Percentiles rank a stretch among this genome's conserved stretches.
Evolutionary conservation across 1,284 basidiomycete species (phyloP).

Genomic region (Fomitopsis schrenkii): DNA sequence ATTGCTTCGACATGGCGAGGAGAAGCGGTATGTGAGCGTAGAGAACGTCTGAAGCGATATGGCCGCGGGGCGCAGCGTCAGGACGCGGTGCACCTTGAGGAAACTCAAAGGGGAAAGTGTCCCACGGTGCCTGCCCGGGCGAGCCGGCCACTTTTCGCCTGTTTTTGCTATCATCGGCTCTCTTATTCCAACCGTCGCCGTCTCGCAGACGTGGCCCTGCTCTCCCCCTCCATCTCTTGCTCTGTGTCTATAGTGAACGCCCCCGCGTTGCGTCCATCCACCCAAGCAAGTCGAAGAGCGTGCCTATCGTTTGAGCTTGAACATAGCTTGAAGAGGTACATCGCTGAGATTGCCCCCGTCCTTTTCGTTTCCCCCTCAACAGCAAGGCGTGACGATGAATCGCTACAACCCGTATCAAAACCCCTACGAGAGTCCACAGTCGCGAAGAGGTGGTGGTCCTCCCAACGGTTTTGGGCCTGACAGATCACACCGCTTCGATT

Average conservation of each 20-base stretch:
- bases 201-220: not conserved
- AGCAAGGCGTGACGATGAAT: slow-evolving; percentile 51
- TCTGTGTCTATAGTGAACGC: slow-evolving; percentile 1
- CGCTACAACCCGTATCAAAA: slow-evolving; percentile 81
- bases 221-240: not conserved
- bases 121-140: slow-evolving; percentile 1
- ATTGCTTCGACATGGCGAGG: slow-evolving; percentile 74
- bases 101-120: slow-evolving; percentile 1
- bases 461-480: slow-evolving; percentile 66
- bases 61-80: slow-evolving; percentile 19
- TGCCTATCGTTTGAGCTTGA: not conserved
- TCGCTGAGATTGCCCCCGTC: slow-evolving; percentile 17
- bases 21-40: slow-evolving; percentile 17
- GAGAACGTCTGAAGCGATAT: slow-evolving; percentile 14
- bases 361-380: slow-evolving; percentile 12
- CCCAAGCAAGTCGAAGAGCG: not conserved
- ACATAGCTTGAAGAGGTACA: slow-evolving; percentile 3
- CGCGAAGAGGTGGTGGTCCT: slow-evolving; percentile 62
- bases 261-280: not conserved
- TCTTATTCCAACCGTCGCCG: slow-evolving; percentile 11
- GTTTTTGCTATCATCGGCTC: slow-evolving; percentile 12
- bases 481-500: slow-evolving; percentile 61
- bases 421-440: slow-evolving; percentile 56
- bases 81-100: slow-evolving; percentile 11
- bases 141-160: not conserved